Conservation (phyloP, 441 rosid species). For the Erodium trifolium region DNA sequence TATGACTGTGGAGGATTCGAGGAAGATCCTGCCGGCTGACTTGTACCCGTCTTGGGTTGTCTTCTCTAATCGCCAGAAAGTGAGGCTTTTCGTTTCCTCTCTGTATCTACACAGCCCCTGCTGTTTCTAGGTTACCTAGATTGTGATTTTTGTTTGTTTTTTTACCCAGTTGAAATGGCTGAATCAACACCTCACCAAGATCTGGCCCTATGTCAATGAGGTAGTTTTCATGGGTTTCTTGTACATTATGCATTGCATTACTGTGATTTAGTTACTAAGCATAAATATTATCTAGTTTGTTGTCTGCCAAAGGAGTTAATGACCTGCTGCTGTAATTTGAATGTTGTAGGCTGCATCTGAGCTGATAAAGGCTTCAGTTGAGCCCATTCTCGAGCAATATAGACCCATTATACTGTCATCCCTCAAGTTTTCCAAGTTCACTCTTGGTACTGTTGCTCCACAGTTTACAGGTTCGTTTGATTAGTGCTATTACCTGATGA, state of each 20-base stretch:
- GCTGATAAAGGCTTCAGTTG: conserved; percentile 70
- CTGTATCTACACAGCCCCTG: conserved; percentile 1
- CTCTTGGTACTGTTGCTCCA: conserved; percentile 97
- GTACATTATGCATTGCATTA: background rate
- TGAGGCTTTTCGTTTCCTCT: conserved; percentile 22
- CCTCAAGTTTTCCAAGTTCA: conserved; percentile 75
- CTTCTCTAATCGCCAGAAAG: conserved; percentile 88
- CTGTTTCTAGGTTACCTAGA: background rate
- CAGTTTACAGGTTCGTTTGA: conserved; percentile 75
- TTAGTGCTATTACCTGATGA: background rate
- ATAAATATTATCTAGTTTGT: background rate
- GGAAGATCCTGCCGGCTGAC: conserved; percentile 72
- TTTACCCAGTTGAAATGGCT: conserved; percentile 72
- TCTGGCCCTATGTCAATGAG: conserved; percentile 92
- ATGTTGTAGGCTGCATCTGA: conserved; percentile 81
- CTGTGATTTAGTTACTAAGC: background rate
- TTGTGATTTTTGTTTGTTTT: conserved; percentile 24
- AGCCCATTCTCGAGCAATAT: conserved; percentile 84
- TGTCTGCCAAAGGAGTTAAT: background rate
- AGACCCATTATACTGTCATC: conserved; percentile 66
- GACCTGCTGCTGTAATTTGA: conserved; percentile 11
- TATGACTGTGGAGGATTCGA: conserved; percentile 84
- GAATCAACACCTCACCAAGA: conserved; percentile 78
- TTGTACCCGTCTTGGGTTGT: conserved; percentile 94
- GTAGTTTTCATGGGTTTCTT: conserved; percentile 25